Base-by-base conservation (phyloP, 2,329 filamentous ascomycete genomes). In the Dothideomycetes sp. region DNA sequence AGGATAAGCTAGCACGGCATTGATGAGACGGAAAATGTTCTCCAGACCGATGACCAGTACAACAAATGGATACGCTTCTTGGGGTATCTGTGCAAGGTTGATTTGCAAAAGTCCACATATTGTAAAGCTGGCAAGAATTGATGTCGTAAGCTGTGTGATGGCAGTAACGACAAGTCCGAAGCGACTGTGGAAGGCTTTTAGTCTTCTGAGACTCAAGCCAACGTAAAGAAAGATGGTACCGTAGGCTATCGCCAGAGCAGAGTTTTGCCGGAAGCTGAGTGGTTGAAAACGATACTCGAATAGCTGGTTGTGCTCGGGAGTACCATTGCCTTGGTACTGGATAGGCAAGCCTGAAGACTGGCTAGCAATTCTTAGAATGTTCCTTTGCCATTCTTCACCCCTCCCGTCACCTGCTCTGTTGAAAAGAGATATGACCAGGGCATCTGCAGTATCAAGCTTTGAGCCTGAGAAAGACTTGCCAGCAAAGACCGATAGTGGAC, bases 221-320 rank as follows among this genome's bases (percentile, higher is more conserved):
- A 87, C 78, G 55, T 87, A 87, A 5, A 75, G 44, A 1, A 73
- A 60, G 33, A 78, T 78, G 19, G 81, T 59, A 9, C 68, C 60
- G 55, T 89, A 88, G 1, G 80, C 81, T 7, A 78, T 55, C 2
- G 71, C 71, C 13, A 89, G 66, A 27, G 80, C 65, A 17, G 78
- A 52, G 35, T 77, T 74, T 55, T 88, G 84, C 44, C 71, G 67
- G 12, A 70, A 58, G 11, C 82, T 84, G 52, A 88, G 76, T 6
- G 83, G 83, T 20, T 76, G 77, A 54, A 86, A 86, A 45, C 81
- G 80, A 54, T 88, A 88, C 58, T 88, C 80, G 55, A 85, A 87
- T 1, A 86, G 67, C 41, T 78, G 75, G 49, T 71, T 80, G 9
- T 40, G 28, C 4, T 38, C 42, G 12, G 36, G 30, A 4, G 30